Evolutionary conservation across 208 protist species (phyloP), one percentile per base, ranked within the genome.

Genomic region (Wallacemonas rigidus): DNA sequence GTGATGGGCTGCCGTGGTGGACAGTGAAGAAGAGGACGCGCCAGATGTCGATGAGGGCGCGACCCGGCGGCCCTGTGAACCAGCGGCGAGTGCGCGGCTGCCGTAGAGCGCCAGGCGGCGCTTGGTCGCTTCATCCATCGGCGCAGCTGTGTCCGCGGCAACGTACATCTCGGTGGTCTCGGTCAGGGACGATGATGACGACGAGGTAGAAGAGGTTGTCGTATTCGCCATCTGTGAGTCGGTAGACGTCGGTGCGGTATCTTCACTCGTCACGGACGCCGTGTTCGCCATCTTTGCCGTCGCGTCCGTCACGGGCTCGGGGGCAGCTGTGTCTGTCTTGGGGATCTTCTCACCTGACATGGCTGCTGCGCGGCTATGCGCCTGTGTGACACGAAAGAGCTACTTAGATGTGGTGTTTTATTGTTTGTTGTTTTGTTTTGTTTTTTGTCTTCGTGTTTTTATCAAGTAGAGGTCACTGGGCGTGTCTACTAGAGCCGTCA

Each of bases 21-120:
- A 57, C 64, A 51, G 14, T 2, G 55, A 48, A 54, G 9, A 40
- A 17, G 55, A 53, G 26, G 54, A 73, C 17, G 67, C 56, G 43
- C 9, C 57, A 45, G 44, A 26, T 26, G 26, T 41, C n/a, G 36
- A 44, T 1, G 47, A 75, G 50, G 58, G 72, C 70, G n/a, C 70
- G 61, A 17, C 36, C 12, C 44, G 63, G 8, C 73, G 71, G 8
- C 86, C 72, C 69, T 79, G 81, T 57, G 85, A 78, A 9, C 91
- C 91, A 1, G 91, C 91, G 11, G 91, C 89, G 50, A 96, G 77
- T 12, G 91, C 88, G 47, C 91, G 91, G 69, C 87, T 93, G 69
- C 91, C 89, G 69, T 88, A 95, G 38, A 95, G 84, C 7, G 76
- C 76, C 43, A 89, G 67, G 41, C 91, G 88, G 1, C 81, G 83